Evolutionary conservation across 176 grass and related monocot species (phyloP).

Genomic region (Canna indica): DNA sequence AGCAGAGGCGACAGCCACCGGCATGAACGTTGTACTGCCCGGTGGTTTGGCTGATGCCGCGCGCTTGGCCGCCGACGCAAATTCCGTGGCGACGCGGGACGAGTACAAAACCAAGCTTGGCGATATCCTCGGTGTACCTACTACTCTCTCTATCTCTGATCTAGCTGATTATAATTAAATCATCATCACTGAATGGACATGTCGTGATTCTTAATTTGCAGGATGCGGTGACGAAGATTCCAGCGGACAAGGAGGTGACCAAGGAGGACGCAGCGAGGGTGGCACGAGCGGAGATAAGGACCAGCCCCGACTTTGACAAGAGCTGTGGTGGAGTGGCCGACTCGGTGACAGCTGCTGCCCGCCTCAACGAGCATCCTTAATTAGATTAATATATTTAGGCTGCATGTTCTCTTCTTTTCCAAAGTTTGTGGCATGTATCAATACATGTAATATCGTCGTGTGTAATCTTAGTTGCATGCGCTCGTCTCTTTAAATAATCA

Average conservation of each 20-base stretch:
- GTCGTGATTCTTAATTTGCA: not conserved
- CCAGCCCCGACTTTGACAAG: not conserved
- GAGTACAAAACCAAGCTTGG: not conserved
- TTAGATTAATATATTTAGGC: no score
- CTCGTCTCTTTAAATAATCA: no score
- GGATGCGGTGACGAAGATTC: not conserved
- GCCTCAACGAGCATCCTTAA: not conserved
- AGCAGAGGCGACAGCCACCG: not conserved
- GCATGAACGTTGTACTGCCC: not conserved
- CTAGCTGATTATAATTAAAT: not conserved
- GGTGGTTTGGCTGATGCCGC: not conserved
- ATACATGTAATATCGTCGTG: no score
- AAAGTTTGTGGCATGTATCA: no score
- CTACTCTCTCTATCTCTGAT: not conserved
- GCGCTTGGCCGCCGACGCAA: not conserved
- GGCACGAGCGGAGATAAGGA: constrained; percentile 1
- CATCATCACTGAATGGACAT: not conserved
- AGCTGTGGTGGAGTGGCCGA: not conserved
- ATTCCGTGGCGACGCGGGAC: not conserved
- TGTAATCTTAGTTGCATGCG: no score
- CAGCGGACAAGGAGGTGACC: constrained; percentile 10
- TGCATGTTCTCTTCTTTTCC: no score
- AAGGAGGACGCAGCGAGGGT: not conserved
- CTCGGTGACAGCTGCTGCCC: not conserved
- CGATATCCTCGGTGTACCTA: not conserved